Base-by-base conservation (phyloP, 2,329 filamentous ascomycete genomes). In the Diaporthe vexans region DNA sequence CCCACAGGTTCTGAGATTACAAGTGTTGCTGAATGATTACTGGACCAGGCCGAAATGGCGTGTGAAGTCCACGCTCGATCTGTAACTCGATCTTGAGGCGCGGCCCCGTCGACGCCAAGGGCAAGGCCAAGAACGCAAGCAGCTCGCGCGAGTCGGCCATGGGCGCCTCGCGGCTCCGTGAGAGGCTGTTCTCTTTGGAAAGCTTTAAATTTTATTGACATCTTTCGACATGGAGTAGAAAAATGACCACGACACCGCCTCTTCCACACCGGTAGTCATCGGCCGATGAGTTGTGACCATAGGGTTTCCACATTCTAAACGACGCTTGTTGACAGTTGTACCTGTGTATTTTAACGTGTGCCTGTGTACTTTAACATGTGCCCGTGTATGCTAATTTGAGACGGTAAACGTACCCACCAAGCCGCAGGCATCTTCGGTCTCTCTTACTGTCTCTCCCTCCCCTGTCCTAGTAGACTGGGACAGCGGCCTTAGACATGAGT, bases 91-190 rank as follows among this genome's bases (percentile, higher is more conserved):
- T 33, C 6, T 33, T 6, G 29, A 33, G 29, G 35, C 48, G 37
- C 56, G 15, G 46, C 77, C 13, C 76, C 76, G n/a, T 76, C 77
- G 70, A 65, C 73, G n/a, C 65, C 69, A 29, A 56, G 57, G 75
- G 76, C 71, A 87, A 89, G 69, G 84, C 90, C 48, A 79, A 81
- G 67, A 76, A 78, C 73, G 77, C 81, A 68, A 76, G 76, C 13
- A 73, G 76, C 52, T 78, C 81, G 74, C 76, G 77, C 33, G 72
- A 76, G 73, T 71, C 46, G 37, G 57, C 73, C 2, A 72, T 77
- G 29, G 79, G 81, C 73, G 77, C 79, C 17, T 84, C 85, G 56
- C 79, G 83, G 58, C 83, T 84, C 77, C 83, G 84, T 33, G 86
- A 87, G 29, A 7, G 29, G 29, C 29, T 33, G 29, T 33, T 33